These are phyloP conservation scores for Sambucus nigra DNA, from an alignment of 129 eudicot species.

Conservation along the genomic window DNA sequence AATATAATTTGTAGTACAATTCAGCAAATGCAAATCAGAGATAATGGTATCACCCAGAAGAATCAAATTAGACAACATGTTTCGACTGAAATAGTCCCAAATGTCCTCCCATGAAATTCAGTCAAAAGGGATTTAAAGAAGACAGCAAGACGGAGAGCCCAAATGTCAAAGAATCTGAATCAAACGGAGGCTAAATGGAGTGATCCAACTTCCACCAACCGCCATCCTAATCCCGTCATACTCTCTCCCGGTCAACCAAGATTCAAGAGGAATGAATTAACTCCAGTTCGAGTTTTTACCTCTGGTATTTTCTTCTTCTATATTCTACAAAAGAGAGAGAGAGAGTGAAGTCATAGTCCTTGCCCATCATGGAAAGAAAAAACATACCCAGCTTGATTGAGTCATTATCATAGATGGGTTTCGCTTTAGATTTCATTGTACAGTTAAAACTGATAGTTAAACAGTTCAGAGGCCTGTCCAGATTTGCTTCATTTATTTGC, in stretches of 20 bases:
- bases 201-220: slow-evolving; percentile 83
- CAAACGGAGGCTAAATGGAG: slow-evolving; percentile 88
- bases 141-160: slow-evolving; percentile 98
- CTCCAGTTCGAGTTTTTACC: slow-evolving; percentile 45
- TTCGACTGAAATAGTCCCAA: no score
- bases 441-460: no score
- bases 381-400: slow-evolving; percentile 3
- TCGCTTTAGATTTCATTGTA: no score
- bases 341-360: not conserved
- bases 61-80: no score
- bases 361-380: slow-evolving; percentile 12
- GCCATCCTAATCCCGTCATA: slow-evolving; percentile 82
- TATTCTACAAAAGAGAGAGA: not conserved
- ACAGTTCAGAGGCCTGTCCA: no score
- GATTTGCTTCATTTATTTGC: no score
- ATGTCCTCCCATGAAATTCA: no score
- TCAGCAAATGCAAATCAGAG: no score
- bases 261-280: no score
- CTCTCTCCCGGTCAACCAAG: slow-evolving; percentile 10
- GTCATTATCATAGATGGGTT: no score
- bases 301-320: slow-evolving; percentile 32
- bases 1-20: no score
- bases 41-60: no score
- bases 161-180: slow-evolving; percentile 93
- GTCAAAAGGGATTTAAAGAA: slow-evolving; percentile 74